Evolutionary conservation across 306 rosid genomes (phyloP), one percentile per base, ranked within the genome.

Genomic region (Adenanthera pavonina): DNA sequence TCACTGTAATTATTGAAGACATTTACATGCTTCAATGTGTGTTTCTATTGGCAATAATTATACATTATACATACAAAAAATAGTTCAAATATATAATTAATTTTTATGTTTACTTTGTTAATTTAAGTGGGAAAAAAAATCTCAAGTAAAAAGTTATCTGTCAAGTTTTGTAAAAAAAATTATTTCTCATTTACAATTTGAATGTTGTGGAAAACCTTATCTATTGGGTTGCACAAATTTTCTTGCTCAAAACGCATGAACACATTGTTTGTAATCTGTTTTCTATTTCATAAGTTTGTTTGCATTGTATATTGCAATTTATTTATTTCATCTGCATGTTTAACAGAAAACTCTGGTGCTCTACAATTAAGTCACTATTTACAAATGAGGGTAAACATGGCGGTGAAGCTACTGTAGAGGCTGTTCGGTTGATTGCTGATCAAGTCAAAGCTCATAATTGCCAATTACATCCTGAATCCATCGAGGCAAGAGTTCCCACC

Each of bases 331-430:
- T 69, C 78, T 82, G 76, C 81, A 62, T 91, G 62, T 79, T 90
- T 52, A 75, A 81, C 92, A 95, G 99, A 88, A 91, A 87, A 80
- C 87, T 89, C 59, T 92, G 98, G 76, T 88, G 94, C 81, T 88
- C 94, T 56, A 76, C 97, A 43, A 83, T 92, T 69, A 89, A 89
- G 84, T 93, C 94, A 48, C 89, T 93, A 77, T 92, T 92, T 81
- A 87, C 86, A 77, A 92, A 88, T 9, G 99, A 89, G 90, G 97
- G 98, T 74, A 93, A 93, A 74, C 99, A 93, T 72, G 92, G 97
- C 30, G 97, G 99, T 70, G 99, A 88, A 86, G 92, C 85, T 65
- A 95, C 98, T 15, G 85, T 87, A 83, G 98, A 91, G 87, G 94
- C 97, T 84, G 98, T 95, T 77, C 90, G 92, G 67, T 87, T 93